These are phyloP conservation scores for Penicillium samsonianum DNA, from an alignment of 495 filamentous ascomycete species.

Conservation along the genomic window DNA sequence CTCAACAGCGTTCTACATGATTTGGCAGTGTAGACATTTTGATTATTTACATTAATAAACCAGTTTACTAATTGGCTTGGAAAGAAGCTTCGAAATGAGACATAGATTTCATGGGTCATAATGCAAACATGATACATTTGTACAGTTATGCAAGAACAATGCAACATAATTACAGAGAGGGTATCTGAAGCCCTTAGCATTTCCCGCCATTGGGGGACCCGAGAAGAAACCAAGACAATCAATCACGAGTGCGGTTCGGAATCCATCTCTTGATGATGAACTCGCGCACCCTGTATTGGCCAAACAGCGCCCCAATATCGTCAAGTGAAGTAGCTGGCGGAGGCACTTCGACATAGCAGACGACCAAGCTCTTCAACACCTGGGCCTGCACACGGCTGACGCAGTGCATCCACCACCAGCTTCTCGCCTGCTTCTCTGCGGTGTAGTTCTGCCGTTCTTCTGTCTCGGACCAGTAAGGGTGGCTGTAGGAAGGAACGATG, in stretches of 20 bases:
- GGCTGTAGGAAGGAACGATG: constrained; percentile 77
- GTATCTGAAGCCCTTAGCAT: constrained; percentile 24
- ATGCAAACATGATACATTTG: constrained; percentile 13
- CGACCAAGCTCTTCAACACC: constrained; percentile 82
- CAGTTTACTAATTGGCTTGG: neutral
- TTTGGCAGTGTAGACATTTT: neutral
- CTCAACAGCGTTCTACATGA: neutral
- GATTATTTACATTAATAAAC: neutral
- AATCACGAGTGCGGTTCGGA: constrained; percentile 75
- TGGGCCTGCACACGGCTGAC: constrained; percentile 88
- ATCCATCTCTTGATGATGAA: constrained; percentile 80
- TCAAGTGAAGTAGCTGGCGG: constrained; percentile 53
- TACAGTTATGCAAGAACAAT: constrained; percentile 2
- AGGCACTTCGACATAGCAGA: constrained; percentile 90
- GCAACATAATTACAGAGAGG: constrained; percentile 12
- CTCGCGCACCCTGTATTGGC: constrained; percentile 78
- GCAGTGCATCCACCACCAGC: constrained; percentile 92
- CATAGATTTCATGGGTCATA: constrained; percentile 5
- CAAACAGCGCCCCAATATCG: constrained; percentile 63
- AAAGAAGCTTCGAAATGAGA: neutral
- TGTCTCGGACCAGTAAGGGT: constrained; percentile 69
- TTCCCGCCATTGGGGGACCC: neutral
- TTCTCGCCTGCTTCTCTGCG: constrained; percentile 50
- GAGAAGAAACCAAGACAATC: constrained; percentile 45
- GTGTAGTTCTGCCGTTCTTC: constrained; percentile 48